Evolutionary conservation across 352 stramenopile genomes (phyloP).

Genomic region (Phytophthora meadii): DNA sequence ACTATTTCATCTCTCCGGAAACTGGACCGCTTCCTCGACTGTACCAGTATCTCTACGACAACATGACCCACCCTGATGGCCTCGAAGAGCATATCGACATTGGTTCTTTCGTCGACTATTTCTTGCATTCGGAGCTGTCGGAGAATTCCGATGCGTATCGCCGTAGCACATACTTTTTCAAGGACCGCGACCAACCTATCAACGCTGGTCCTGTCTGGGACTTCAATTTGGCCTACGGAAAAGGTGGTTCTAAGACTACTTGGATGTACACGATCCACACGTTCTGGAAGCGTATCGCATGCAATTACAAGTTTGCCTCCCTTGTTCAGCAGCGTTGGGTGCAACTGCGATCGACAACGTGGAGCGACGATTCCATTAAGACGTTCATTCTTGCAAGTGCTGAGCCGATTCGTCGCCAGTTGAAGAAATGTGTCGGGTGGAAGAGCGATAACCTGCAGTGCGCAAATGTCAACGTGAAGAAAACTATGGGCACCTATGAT

Average conservation of each 20-base stretch:
- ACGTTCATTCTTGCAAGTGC: slow-evolving; percentile 49
- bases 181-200: slow-evolving; percentile 67
- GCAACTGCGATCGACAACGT: slow-evolving; percentile 47
- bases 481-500: slow-evolving; percentile 41
- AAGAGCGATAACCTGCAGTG: slow-evolving; percentile 63
- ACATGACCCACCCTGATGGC: slow-evolving; percentile 62
- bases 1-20: slow-evolving; percentile 61
- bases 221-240: slow-evolving; percentile 72
- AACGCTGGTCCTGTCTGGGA: slow-evolving; percentile 78
- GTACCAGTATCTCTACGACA: slow-evolving; percentile 67
- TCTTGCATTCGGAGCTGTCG: slow-evolving; percentile 73
- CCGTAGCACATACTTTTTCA: slow-evolving; percentile 75
- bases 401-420: slow-evolving; percentile 52
- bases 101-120: slow-evolving; percentile 76
- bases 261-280: slow-evolving; percentile 65
- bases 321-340: slow-evolving; percentile 65
- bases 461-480: slow-evolving; percentile 48
- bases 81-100: slow-evolving; percentile 67
- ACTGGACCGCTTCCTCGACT: slow-evolving; percentile 62
- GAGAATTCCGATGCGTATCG: slow-evolving; percentile 70
- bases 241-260: slow-evolving; percentile 39
- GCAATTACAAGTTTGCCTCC: slow-evolving; percentile 76
- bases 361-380: slow-evolving; percentile 61
- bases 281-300: slow-evolving; percentile 71
- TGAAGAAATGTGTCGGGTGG: slow-evolving; percentile 55